These are phyloP conservation scores for Trypanosoma vivax DNA, from an alignment of 208 protist genomes.

Conservation along the genomic window DNA sequence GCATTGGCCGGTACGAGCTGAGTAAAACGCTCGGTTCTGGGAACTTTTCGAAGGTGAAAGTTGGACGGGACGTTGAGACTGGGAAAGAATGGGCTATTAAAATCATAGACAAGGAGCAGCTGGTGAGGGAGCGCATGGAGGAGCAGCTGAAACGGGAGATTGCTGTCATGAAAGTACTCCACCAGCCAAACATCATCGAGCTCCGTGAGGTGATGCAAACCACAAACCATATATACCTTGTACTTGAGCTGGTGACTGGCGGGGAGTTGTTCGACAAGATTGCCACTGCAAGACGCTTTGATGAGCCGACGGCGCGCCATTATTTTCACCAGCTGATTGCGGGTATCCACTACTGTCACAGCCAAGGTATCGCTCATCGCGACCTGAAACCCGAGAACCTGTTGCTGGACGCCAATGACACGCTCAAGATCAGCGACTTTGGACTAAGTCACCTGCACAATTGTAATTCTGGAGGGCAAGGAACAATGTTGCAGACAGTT, in stretches of 20 bases:
- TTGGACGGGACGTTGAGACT: constrained; percentile 55
- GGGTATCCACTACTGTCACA: constrained; percentile 89
- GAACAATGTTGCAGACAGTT: constrained; percentile 76
- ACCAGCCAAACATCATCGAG: constrained; percentile 83
- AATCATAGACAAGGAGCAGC: constrained; percentile 83
- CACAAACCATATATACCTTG: constrained; percentile 83
- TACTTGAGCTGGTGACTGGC: constrained; percentile 86
- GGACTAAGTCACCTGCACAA: constrained; percentile 81
- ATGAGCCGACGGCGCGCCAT: constrained; percentile 71
- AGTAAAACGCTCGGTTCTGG: constrained; percentile 80
- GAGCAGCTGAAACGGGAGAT: constrained; percentile 90
- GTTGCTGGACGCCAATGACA: constrained; percentile 65
- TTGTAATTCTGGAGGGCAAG: constrained; percentile 27
- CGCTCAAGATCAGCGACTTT: constrained; percentile 90
- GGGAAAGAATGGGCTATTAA: constrained; percentile 83
- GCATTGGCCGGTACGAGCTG: constrained; percentile 84
- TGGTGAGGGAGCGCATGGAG: constrained; percentile 83
- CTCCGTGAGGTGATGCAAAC: constrained; percentile 88
- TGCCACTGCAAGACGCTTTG: constrained; percentile 59
- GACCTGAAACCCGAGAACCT: constrained; percentile 91
- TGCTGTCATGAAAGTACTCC: constrained; percentile 81
- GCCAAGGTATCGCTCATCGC: constrained; percentile 77
- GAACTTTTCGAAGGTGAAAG: constrained; percentile 87
- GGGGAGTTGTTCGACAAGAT: constrained; percentile 93
- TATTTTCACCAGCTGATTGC: constrained; percentile 95